These are phyloP conservation scores for Lactarius trivialis DNA, from an alignment of 768 basidiomycete species.

Conservation along the genomic window DNA sequence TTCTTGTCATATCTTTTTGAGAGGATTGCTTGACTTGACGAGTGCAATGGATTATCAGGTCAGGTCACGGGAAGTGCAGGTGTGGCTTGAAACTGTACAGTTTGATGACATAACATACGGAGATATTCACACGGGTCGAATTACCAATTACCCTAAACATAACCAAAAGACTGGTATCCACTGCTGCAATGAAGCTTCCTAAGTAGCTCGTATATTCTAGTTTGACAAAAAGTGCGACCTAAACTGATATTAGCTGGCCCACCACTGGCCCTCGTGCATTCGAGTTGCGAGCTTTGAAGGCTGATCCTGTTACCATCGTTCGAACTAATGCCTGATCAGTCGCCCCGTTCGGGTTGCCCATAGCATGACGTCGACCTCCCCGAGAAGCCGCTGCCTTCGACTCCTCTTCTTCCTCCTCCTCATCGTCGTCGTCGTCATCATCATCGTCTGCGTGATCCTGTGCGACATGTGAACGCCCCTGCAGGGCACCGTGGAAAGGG, in stretches of 20 bases:
- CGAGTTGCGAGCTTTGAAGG: neutral
- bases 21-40: constrained; percentile 35
- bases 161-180: constrained; percentile 15
- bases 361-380: constrained; percentile 21
- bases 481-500: constrained; percentile 1
- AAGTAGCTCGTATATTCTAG: constrained; percentile 14
- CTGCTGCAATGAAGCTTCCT: constrained; percentile 1
- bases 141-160: neutral
- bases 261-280: constrained; percentile 10
- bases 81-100: constrained; percentile 60
- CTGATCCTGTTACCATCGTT: constrained; percentile 14
- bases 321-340: constrained; percentile 14
- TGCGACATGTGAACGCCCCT: neutral
- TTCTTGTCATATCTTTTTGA: constrained; percentile 69
- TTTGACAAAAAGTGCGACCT: constrained; percentile 1
- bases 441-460: constrained; percentile 40
- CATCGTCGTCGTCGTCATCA: constrained; percentile 48
- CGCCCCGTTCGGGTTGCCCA: constrained; percentile 7
- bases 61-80: constrained; percentile 9
- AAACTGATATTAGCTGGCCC: constrained; percentile 20
- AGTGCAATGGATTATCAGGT: neutral
- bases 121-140: constrained; percentile 21
- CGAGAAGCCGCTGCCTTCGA: constrained; percentile 20
- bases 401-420: constrained; percentile 45
- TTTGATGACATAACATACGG: constrained; percentile 25